Conservation (phyloP, 2,329 filamentous ascomycete species). For the Aspergillus awamori region DNA sequence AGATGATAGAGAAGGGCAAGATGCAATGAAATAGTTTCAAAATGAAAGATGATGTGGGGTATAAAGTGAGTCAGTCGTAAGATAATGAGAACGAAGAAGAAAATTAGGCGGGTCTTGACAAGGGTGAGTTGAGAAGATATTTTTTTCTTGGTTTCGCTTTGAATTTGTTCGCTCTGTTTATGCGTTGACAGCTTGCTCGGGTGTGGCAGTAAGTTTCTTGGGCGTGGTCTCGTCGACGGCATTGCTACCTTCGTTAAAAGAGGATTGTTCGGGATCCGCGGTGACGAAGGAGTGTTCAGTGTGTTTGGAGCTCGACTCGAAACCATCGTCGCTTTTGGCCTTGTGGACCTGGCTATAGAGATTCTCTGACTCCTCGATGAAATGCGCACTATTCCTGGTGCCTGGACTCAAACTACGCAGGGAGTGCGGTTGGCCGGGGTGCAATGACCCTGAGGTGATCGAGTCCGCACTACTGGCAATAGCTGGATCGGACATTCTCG, state of each 20-base stretch:
- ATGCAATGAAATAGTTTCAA: background rate
- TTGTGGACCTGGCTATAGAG: conserved; percentile 16
- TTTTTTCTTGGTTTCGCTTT: background rate
- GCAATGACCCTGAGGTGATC: conserved; percentile 25
- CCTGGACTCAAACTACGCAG: conserved; percentile 67
- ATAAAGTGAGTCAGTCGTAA: conserved; percentile 9
- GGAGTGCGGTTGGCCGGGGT: conserved; percentile 60
- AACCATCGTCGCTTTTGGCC: conserved; percentile 14
- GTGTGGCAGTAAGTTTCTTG: conserved; percentile 25
- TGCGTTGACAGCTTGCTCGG: conserved; percentile 34
- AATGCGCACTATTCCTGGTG: conserved; percentile 59
- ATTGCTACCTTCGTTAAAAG: conserved; percentile 11
- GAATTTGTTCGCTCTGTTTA: conserved; percentile 15
- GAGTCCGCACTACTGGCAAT: conserved; percentile 33
- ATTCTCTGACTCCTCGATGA: conserved; percentile 25
- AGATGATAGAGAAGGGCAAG: background rate
- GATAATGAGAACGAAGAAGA: conserved; percentile 3
- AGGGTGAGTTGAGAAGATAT: conserved; percentile 5
- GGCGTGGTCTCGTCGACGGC: conserved; percentile 20
- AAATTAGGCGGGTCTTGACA: conserved; percentile 15
- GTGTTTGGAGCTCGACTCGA: conserved; percentile 6
- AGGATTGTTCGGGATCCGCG: conserved; percentile 2
- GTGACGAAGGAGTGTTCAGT: conserved; percentile 9
- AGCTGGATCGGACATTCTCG: conserved; percentile 37
- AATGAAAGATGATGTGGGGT: conserved; percentile 9